Evolutionary conservation across 148 eudicot species (phyloP).

Genomic region (Rhododendron simsii): DNA sequence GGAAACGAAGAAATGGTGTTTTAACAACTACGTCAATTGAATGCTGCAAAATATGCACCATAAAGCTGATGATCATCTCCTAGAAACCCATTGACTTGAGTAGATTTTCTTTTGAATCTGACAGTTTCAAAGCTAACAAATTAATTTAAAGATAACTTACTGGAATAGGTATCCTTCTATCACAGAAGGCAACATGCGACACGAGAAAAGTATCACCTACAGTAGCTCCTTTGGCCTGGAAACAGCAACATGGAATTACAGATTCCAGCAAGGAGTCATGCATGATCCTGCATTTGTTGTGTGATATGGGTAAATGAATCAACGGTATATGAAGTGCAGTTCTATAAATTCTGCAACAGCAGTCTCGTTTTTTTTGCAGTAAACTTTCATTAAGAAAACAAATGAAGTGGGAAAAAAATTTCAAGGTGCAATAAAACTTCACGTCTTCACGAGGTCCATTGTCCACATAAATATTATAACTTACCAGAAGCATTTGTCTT

Average conservation of each 20-base stretch:
- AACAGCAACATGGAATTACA: conserved; percentile 5
- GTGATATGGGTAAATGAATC: background rate
- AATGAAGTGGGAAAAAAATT: background rate
- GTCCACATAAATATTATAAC: background rate
- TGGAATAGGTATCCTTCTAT: conserved; percentile 95
- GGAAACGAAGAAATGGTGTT: background rate
- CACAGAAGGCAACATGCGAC: conserved; percentile 85
- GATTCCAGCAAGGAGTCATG: background rate
- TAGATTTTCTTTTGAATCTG: background rate
- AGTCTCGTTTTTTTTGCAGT: background rate
- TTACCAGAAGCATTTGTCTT: background rate
- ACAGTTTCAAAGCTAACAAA: background rate
- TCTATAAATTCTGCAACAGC: background rate
- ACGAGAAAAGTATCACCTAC: conserved; percentile 84
- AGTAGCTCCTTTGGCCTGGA: conserved; percentile 87
- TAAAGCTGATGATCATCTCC: background rate
- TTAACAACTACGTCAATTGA: background rate
- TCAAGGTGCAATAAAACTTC: background rate
- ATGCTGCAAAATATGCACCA: background rate
- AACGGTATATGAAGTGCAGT: background rate
- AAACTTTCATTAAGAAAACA: background rate
- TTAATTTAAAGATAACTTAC: conserved; percentile 37
- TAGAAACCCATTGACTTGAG: background rate
- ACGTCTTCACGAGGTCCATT: background rate
- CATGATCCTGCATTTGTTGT: background rate